A percentile compares a stretch with the other conserved stretches of the same genome.
phyloP scores from a whole-genome alignment of 306 rosid species.

The Hippophae rhamnoides region DNA sequence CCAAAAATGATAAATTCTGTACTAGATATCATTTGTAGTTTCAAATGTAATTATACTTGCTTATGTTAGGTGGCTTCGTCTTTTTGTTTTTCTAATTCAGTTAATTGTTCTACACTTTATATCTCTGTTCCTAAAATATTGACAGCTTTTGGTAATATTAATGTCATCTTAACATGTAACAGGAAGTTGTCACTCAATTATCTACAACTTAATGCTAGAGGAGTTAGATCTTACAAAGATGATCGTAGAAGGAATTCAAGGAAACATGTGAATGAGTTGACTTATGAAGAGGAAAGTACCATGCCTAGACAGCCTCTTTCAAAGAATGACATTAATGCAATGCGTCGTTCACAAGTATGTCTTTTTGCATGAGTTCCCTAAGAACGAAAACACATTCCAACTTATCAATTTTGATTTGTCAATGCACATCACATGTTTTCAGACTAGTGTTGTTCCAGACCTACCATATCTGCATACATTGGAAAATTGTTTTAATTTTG shows the following conservation, averaged over 20 bases:
- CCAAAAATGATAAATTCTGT: not conserved
- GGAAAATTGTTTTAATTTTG: conserved; percentile 11
- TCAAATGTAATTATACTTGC: not conserved
- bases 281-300: conserved; percentile 50
- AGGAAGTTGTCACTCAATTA: conserved; percentile 89
- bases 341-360: conserved; percentile 81
- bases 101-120: not conserved
- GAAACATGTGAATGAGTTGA: conserved; percentile 33
- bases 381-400: not conserved
- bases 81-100: too few relatives aligned
- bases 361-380: conserved; percentile 21
- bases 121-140: conserved; percentile 3
- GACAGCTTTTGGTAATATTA: conserved; percentile 5
- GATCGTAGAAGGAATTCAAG: conserved; percentile 62
- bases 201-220: conserved; percentile 69
- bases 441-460: conserved; percentile 7
- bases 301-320: conserved; percentile 60
- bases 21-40: not conserved
- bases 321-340: conserved; percentile 64
- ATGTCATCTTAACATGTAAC: conserved; percentile 26
- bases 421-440: not conserved
- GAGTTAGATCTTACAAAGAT: conserved; percentile 50
- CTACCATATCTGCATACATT: not conserved
- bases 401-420: not conserved
- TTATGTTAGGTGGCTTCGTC: not conserved